phyloP scores from a whole-genome alignment of 1,284 basidiomycete genomes.

The Sanghuangporus baumii region DNA sequence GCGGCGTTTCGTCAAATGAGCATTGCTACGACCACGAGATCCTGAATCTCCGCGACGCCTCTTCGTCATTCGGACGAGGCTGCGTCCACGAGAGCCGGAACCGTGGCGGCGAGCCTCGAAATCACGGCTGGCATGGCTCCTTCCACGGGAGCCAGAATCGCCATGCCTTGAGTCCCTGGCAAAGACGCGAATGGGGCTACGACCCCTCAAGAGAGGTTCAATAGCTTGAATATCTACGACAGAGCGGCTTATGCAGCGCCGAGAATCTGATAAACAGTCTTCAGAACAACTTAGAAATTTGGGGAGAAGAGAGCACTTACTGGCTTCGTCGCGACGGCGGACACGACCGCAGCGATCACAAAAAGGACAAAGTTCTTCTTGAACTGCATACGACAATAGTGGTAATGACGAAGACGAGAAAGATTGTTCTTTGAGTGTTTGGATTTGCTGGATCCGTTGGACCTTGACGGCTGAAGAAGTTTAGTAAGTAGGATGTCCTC shows the following conservation, averaged over 20 bases:
- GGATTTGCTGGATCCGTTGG: not conserved
- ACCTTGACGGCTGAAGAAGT: constrained; percentile 4
- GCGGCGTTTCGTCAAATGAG: not conserved
- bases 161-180: constrained; percentile 16
- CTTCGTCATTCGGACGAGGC: not conserved
- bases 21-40: constrained; percentile 4
- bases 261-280: not conserved
- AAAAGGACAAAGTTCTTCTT: constrained; percentile 18
- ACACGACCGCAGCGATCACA: constrained; percentile 16
- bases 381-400: constrained; percentile 13
- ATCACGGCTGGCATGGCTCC: not conserved
- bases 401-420: not conserved
- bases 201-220: constrained; percentile 12
- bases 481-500: not conserved
- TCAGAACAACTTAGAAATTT: not conserved
- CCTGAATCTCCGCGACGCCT: constrained; percentile 7
- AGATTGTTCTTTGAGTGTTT: not conserved
- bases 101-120: not conserved
- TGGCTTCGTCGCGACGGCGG: constrained; percentile 12
- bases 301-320: constrained; percentile 5
- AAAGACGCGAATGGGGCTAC: constrained; percentile 7
- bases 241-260: not conserved
- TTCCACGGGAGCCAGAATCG: constrained; percentile 13
- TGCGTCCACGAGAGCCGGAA: constrained; percentile 12
- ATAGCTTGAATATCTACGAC: constrained; percentile 1